Percentiles rank a stretch among this genome's conserved stretches.
Evolutionary conservation across 2,329 filamentous ascomycete genomes (phyloP).

Genomic region (Torrubiellomyces zombiae): DNA sequence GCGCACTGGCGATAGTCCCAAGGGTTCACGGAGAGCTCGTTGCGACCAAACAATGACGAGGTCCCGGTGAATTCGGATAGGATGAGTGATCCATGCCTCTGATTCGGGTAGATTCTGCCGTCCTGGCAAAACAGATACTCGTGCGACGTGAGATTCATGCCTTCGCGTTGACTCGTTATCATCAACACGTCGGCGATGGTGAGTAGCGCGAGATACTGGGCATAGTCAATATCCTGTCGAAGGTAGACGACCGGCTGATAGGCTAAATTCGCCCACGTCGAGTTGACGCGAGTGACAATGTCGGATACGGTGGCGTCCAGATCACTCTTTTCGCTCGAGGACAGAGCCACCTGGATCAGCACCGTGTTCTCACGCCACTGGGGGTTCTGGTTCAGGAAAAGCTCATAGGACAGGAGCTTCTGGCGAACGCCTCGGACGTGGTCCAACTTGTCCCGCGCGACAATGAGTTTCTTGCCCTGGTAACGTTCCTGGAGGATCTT

Average conservation of each 20-base stretch:
- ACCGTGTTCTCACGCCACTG: conserved; percentile 80
- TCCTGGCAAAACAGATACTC: conserved; percentile 92
- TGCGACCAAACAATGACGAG: conserved; percentile 64
- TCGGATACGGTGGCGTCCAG: conserved; percentile 79
- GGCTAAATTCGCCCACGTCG: conserved; percentile 72
- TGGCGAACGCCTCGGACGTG: conserved; percentile 82
- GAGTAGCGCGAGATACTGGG: conserved; percentile 82
- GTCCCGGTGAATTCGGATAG: conserved; percentile 92
- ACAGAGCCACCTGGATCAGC: conserved; percentile 84
- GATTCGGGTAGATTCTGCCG: conserved; percentile 48
- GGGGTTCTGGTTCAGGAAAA: conserved; percentile 88
- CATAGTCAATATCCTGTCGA: conserved; percentile 84
- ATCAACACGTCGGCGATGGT: conserved; percentile 83
- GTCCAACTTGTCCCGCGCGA: conserved; percentile 87
- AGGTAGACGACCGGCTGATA: conserved; percentile 89
- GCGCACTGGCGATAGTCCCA: conserved; percentile 89
- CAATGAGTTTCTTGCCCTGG: conserved; percentile 75
- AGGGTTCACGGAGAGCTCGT: conserved; percentile 76
- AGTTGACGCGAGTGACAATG: conserved; percentile 90
- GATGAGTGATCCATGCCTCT: conserved; percentile 78
- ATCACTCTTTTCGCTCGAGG: conserved; percentile 74
- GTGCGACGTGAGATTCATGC: conserved; percentile 93
- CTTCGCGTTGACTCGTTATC: conserved; percentile 88
- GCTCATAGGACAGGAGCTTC: conserved; percentile 80
- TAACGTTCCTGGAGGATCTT: conserved; percentile 69